These are phyloP conservation scores for Ramaria rubella DNA, from an alignment of 768 basidiomycete species.

Conservation along the genomic window DNA sequence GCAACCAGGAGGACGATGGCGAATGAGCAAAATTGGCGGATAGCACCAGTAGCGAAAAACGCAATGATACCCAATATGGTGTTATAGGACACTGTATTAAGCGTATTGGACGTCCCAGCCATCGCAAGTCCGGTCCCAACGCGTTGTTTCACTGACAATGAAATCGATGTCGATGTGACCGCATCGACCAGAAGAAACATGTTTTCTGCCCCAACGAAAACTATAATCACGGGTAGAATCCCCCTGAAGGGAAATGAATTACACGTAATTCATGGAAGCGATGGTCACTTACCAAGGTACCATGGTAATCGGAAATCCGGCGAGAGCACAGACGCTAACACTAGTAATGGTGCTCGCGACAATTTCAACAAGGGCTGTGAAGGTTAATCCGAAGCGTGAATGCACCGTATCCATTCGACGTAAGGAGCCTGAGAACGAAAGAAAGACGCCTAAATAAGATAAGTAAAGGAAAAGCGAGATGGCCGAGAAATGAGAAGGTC, in stretches of 20 bases:
- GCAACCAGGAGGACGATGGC: slow-evolving; percentile 91
- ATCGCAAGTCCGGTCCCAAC: slow-evolving; percentile 86
- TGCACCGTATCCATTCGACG: slow-evolving; percentile 79
- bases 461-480: slow-evolving; percentile 68
- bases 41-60: slow-evolving; percentile 67
- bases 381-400: slow-evolving; percentile 82
- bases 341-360: slow-evolving; percentile 90
- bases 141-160: slow-evolving; percentile 82
- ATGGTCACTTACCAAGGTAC: slow-evolving; percentile 65
- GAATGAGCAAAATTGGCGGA: slow-evolving; percentile 89
- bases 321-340: slow-evolving; percentile 84
- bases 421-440: slow-evolving; percentile 71
- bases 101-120: slow-evolving; percentile 86
- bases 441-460: slow-evolving; percentile 69
- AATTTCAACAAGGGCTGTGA: slow-evolving; percentile 90
- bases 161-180: slow-evolving; percentile 77
- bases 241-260: slow-evolving; percentile 52
- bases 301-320: slow-evolving; percentile 84
- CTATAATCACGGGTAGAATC: slow-evolving; percentile 85
- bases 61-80: slow-evolving; percentile 70
- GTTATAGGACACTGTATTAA: slow-evolving; percentile 88
- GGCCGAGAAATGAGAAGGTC: slow-evolving; percentile 35
- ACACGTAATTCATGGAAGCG: slow-evolving; percentile 7
- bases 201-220: slow-evolving; percentile 94
- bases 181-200: slow-evolving; percentile 94